Evolutionary conservation across 345 rosid genomes (phyloP).

Genomic region (Carallia brachiata): DNA sequence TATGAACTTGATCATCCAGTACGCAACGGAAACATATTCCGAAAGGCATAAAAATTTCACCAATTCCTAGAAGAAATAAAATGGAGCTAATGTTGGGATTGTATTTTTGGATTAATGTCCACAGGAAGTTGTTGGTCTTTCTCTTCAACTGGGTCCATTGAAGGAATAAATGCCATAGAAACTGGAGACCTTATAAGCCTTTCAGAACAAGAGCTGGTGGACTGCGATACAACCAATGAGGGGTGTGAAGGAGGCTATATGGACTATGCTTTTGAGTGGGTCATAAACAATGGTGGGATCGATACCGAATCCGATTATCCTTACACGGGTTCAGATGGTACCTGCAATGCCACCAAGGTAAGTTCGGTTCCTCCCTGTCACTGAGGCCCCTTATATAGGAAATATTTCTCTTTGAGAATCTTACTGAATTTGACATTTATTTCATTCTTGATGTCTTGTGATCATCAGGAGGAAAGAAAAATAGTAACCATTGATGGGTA

Average conservation of each 20-base stretch:
- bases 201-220: slow-evolving; percentile 70
- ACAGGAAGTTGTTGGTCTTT: slow-evolving; percentile 84
- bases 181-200: slow-evolving; percentile 58
- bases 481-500: slow-evolving; percentile 65
- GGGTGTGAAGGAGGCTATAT: slow-evolving; percentile 80
- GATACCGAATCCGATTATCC: slow-evolving; percentile 60
- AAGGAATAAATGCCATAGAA: slow-evolving; percentile 61
- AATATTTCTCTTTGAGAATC: too few relatives aligned
- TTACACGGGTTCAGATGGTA: slow-evolving; percentile 53
- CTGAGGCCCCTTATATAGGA: neutral
- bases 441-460: slow-evolving; percentile 9
- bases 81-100: neutral
- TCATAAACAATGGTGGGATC: slow-evolving; percentile 61
- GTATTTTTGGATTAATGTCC: neutral
- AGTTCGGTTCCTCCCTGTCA: slow-evolving; percentile 2
- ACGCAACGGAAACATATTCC: too few relatives aligned
- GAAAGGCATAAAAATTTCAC: too few relatives aligned
- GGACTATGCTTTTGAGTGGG: slow-evolving; percentile 82
- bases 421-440: neutral
- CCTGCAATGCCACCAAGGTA: slow-evolving; percentile 58
- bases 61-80: too few relatives aligned
- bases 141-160: slow-evolving; percentile 67
- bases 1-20: too few relatives aligned
- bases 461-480: slow-evolving; percentile 47
- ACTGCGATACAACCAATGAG: slow-evolving; percentile 53